Evolutionary conservation across 768 basidiomycete genomes (phyloP).

Genomic region (Trametes maxima): DNA sequence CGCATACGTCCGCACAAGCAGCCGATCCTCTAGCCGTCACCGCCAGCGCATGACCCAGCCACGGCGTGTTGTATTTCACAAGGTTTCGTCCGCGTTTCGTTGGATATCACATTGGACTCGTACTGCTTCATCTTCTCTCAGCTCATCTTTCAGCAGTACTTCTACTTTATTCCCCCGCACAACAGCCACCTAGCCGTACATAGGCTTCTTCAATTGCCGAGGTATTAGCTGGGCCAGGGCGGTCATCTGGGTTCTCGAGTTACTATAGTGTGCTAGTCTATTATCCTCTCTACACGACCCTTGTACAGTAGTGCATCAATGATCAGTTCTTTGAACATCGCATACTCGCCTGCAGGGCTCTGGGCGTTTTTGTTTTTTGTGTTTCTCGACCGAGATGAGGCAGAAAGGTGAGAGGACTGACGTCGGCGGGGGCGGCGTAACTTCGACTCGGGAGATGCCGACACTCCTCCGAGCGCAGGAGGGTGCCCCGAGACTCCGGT

Average conservation of each 20-base stretch:
- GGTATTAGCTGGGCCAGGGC: constrained; percentile 13
- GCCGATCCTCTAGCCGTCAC: constrained; percentile 16
- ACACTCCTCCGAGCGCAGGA: constrained; percentile 7
- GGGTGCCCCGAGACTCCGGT: constrained; percentile 16
- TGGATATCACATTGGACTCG: background rate
- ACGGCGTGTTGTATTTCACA: background rate
- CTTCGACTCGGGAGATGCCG: constrained; percentile 19
- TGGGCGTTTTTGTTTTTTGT: background rate
- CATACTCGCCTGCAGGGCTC: too few relatives aligned
- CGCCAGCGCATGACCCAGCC: constrained; percentile 17
- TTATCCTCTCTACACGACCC: constrained; percentile 8
- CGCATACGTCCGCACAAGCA: constrained; percentile 9
- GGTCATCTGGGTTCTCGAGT: constrained; percentile 7
- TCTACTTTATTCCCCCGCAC: constrained; percentile 15
- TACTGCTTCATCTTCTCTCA: background rate
- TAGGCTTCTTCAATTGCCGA: constrained; percentile 6
- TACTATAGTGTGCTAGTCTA: constrained; percentile 19
- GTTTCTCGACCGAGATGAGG: too few relatives aligned
- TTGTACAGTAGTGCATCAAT: constrained; percentile 25
- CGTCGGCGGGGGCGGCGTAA: constrained; percentile 11
- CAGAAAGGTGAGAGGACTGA: background rate
- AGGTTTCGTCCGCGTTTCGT: background rate
- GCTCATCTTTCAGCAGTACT: constrained; percentile 12
- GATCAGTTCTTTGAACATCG: constrained; percentile 18
- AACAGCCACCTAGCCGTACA: constrained; percentile 17